Evolutionary conservation across 2,329 filamentous ascomycete species (phyloP).

Genomic region (Penicillium sp.): DNA sequence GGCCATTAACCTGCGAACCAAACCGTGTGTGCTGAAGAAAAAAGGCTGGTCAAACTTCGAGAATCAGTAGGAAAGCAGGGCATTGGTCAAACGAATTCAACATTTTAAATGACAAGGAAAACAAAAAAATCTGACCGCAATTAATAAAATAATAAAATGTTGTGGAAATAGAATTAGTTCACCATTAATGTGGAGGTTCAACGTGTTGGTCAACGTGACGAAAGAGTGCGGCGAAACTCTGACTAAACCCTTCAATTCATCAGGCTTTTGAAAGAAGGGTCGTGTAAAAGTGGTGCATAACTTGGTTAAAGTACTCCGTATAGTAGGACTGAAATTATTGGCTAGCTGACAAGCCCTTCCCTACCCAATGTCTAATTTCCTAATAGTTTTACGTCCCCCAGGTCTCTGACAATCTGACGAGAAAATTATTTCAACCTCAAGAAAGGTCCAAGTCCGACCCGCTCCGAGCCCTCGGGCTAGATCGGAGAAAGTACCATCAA

Average conservation of each 20-base stretch:
- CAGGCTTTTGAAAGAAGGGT: conserved; percentile 1
- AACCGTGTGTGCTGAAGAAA: neutral
- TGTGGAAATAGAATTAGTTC: conserved; percentile 1
- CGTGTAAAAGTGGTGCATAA: conserved; percentile 1
- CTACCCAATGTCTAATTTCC: conserved; percentile 2
- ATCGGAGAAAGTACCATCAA: too few relatives aligned
- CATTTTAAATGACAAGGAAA: conserved; percentile 1
- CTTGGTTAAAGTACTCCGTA: neutral
- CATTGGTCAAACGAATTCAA: neutral
- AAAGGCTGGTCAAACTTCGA: conserved; percentile 4
- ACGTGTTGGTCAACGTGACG: neutral
- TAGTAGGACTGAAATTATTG: conserved; percentile 1
- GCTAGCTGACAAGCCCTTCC: conserved; percentile 1
- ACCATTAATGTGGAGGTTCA: conserved; percentile 3
- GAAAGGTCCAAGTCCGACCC: too few relatives aligned
- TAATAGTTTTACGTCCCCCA: neutral
- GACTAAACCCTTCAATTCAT: conserved; percentile 3
- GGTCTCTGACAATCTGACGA: neutral
- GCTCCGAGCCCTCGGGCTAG: too few relatives aligned
- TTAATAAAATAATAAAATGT: neutral
- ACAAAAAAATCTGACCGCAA: neutral
- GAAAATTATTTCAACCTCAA: too few relatives aligned
- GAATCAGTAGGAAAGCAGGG: conserved; percentile 4
- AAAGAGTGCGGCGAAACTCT: neutral
- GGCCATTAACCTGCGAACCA: neutral